A percentile compares a stretch with the other conserved stretches of the same genome.
phyloP scores from a whole-genome alignment of 1,284 basidiomycete genomes.

The Boletellus dicymbophilus region DNA sequence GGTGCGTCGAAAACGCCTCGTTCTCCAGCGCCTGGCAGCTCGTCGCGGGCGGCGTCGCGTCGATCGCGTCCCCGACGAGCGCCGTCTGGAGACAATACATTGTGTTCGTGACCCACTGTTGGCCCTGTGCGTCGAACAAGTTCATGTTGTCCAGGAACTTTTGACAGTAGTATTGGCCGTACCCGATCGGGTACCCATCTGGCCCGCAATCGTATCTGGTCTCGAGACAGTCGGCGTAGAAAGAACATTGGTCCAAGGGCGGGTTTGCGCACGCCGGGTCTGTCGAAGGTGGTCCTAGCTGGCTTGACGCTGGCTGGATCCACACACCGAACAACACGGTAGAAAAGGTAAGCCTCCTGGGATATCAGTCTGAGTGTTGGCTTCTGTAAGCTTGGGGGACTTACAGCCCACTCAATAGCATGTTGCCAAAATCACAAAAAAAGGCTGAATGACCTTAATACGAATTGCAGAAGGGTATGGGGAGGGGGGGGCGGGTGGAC shows the following conservation, averaged over 20 bases:
- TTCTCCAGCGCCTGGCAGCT: constrained; percentile 37
- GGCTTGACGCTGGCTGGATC: no score
- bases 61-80: constrained; percentile 39
- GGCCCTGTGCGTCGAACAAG: constrained; percentile 34
- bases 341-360: no score
- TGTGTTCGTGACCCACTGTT: constrained; percentile 45
- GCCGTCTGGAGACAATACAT: constrained; percentile 47
- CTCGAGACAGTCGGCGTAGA: constrained; percentile 47
- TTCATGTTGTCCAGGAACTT: constrained; percentile 35
- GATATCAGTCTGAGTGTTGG: no score
- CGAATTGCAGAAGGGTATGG: no score
- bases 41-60: constrained; percentile 18
- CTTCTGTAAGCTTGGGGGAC: no score
- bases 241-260: constrained; percentile 40
- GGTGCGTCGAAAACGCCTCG: constrained; percentile 43
- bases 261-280: constrained; percentile 37
- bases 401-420: no score
- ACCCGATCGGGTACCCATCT: constrained; percentile 42
- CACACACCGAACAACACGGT: no score
- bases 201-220: constrained; percentile 44
- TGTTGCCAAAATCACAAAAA: no score
- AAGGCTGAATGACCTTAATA: no score
- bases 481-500: no score
- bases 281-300: constrained; percentile 24
- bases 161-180: constrained; percentile 41